These are phyloP conservation scores for Rosa rugosa DNA, from an alignment of 306 rosid species.

Conservation along the genomic window DNA sequence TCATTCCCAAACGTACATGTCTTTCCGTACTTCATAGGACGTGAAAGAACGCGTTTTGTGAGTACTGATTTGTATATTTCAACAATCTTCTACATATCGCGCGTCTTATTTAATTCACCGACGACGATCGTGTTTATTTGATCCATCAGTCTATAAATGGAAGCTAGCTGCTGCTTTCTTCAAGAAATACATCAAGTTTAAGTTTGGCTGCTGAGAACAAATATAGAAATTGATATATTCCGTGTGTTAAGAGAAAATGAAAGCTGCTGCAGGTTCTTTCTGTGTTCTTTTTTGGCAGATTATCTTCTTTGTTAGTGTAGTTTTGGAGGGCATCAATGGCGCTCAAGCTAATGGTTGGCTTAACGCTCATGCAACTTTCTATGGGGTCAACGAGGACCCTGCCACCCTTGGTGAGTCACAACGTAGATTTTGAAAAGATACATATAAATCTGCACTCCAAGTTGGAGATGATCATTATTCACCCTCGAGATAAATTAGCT, in stretches of 20 bases:
- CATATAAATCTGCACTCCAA: neutral
- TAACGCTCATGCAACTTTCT: conserved; percentile 83
- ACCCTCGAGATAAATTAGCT: neutral
- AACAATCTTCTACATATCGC: neutral
- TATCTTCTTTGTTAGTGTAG: conserved; percentile 29
- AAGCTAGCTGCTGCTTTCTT: neutral
- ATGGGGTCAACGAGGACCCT: conserved; percentile 72
- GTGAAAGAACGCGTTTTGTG: conserved; percentile 29
- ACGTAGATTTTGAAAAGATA: neutral
- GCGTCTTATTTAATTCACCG: conserved; percentile 11
- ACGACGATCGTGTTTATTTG: neutral
- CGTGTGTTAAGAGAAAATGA: neutral
- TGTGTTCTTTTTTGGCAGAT: conserved; percentile 24
- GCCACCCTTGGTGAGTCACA: conserved; percentile 52
- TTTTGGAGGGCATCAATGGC: conserved; percentile 26
- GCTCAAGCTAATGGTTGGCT: conserved; percentile 55
- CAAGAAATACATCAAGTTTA: neutral
- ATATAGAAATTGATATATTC: neutral
- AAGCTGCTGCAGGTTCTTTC: conserved; percentile 27
- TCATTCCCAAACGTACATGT: conserved; percentile 11
- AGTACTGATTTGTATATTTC: neutral
- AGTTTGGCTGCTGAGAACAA: conserved; percentile 2
- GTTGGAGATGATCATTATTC: neutral
- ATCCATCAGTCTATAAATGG: conserved; percentile 9
- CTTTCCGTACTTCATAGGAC: conserved; percentile 20